Evolutionary conservation across 148 eudicot species (phyloP).

Genomic region (Nyssa sinensis): DNA sequence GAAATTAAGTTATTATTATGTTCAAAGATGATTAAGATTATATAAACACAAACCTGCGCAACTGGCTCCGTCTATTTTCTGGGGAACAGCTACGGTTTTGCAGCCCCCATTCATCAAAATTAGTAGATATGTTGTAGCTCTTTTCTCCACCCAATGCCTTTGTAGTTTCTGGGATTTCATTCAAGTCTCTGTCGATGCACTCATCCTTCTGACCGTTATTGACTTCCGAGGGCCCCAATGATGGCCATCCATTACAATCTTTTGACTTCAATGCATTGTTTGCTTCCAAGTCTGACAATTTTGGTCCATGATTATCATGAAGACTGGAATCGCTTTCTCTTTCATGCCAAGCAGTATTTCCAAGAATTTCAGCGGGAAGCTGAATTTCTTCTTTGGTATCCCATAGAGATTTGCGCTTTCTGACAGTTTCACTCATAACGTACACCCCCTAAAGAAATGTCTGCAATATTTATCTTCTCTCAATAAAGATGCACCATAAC

Average conservation of each 20-base stretch:
- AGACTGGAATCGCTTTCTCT: conserved; percentile 21
- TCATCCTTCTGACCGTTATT: conserved; percentile 14
- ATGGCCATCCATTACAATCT: conserved; percentile 13
- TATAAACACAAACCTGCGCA: conserved; percentile 23
- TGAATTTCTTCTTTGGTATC: conserved; percentile 24
- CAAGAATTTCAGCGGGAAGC: conserved; percentile 13
- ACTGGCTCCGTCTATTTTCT: conserved; percentile 11
- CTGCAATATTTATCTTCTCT: conserved; percentile 10
- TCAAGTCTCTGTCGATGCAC: conserved; percentile 13
- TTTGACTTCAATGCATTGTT: conserved; percentile 15
- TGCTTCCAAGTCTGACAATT: conserved; percentile 17
- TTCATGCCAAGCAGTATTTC: conserved; percentile 14
- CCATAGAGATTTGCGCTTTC: conserved; percentile 24
- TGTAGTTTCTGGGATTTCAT: conserved; percentile 12
- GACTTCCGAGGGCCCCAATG: conserved; percentile 12
- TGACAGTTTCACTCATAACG: conserved; percentile 18
- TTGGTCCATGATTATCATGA: conserved; percentile 7
- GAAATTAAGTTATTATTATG: not conserved
- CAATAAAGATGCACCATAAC: conserved; percentile 1
- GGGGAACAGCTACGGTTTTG: conserved; percentile 15
- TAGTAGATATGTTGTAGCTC: conserved; percentile 13
- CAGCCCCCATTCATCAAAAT: conserved; percentile 14
- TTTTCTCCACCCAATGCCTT: conserved; percentile 15
- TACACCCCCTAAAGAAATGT: not conserved
- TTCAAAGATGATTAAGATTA: not conserved